Conservation (phyloP, 768 basidiomycete species). For the Tylopilus felleus region DNA sequence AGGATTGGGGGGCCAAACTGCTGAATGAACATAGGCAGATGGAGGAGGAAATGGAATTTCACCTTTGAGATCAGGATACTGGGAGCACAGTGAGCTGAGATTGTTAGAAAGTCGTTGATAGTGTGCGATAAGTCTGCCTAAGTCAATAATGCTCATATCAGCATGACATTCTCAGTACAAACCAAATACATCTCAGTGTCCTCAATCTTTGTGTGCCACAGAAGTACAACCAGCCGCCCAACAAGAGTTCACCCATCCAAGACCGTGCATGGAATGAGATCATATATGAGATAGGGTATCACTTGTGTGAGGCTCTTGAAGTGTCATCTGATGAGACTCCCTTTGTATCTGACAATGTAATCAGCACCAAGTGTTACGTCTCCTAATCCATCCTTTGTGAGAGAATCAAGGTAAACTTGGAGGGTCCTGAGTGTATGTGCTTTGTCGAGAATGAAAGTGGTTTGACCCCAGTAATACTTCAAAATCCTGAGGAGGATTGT, state of each 20-base stretch:
- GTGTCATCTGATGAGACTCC: constrained; percentile 31
- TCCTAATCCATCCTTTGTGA: constrained; percentile 25
- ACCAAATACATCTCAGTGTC: constrained; percentile 36
- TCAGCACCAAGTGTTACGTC: constrained; percentile 23
- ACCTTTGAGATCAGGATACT: constrained; percentile 27
- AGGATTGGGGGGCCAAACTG: constrained; percentile 29
- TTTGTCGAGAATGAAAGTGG: constrained; percentile 21
- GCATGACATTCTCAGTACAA: not conserved
- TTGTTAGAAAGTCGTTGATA: constrained; percentile 24
- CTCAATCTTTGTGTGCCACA: constrained; percentile 43
- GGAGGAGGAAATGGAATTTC: constrained; percentile 32
- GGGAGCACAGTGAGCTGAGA: constrained; percentile 22
- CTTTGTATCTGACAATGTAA: constrained; percentile 33
- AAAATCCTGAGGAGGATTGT: constrained; percentile 33
- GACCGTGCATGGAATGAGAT: constrained; percentile 24
- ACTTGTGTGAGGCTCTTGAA: constrained; percentile 32
- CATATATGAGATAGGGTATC: constrained; percentile 30
- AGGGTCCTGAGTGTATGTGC: constrained; percentile 15
- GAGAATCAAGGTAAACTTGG: constrained; percentile 23
- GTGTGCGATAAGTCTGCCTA: not conserved
- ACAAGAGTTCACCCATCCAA: constrained; percentile 32
- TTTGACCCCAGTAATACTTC: constrained; percentile 35
- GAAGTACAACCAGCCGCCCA: constrained; percentile 33
- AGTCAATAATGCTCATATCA: not conserved
- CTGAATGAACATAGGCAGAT: constrained; percentile 25